Percentiles rank a stretch among this genome's conserved stretches.
phyloP scores from a whole-genome alignment of 2,329 filamentous ascomycete species.

The Eurotiales sp. region DNA sequence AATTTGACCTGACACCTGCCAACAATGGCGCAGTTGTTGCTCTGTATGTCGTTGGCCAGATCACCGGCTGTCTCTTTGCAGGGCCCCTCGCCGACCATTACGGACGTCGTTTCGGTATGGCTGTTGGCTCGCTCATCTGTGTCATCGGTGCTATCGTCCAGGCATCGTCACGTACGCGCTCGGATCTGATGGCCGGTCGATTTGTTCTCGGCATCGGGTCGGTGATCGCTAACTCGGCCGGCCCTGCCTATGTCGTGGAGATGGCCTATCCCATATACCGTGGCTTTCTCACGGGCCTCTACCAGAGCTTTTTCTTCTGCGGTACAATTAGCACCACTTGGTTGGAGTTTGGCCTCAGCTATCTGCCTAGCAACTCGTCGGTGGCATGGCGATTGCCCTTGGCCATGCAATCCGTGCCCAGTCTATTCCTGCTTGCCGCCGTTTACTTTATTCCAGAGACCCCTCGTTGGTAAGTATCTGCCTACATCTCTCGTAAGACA shows the following conservation, averaged over 20 bases:
- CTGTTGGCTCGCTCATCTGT: slow-evolving; percentile 23
- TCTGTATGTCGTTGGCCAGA: too few species aligned
- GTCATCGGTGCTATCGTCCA: slow-evolving; percentile 27
- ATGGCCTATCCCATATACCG: slow-evolving; percentile 35
- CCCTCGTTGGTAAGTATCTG: too few species aligned
- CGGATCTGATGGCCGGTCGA: slow-evolving; percentile 28
- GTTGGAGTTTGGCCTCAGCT: too few species aligned
- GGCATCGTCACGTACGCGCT: slow-evolving; percentile 23
- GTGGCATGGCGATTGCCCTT: too few species aligned
- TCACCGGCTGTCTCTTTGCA: too few species aligned
- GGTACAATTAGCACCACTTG: too few species aligned
- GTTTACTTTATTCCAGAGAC: too few species aligned
- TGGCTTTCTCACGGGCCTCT: slow-evolving; percentile 39
- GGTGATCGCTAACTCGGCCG: slow-evolving; percentile 23
- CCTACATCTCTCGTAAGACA: not conserved
- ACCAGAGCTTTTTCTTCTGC: slow-evolving; percentile 42
- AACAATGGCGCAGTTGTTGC: too few species aligned
- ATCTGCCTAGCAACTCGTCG: too few species aligned
- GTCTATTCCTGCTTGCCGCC: slow-evolving; percentile 60
- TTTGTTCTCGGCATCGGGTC: slow-evolving; percentile 32
- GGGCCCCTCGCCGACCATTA: too few species aligned
- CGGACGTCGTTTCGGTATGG: slow-evolving; percentile 28
- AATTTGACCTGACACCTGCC: too few species aligned
- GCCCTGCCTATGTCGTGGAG: slow-evolving; percentile 34
- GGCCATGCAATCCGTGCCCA: too few species aligned